Conservation (phyloP, 495 filamentous ascomycete genomes). For the Letharia columbiana region DNA sequence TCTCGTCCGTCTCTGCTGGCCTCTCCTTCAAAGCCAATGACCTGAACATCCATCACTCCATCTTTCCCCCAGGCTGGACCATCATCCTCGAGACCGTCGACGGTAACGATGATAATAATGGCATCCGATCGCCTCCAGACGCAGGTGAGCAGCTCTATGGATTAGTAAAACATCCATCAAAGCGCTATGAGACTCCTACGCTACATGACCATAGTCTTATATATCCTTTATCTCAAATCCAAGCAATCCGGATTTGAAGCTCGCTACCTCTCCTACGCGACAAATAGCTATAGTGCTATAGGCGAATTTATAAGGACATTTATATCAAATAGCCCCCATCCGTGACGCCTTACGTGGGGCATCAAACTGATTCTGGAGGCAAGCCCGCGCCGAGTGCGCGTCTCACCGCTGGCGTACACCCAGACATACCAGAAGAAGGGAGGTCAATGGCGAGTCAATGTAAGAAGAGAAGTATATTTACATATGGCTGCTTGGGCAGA, state of each 20-base stretch:
- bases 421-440: slow-evolving; percentile 54
- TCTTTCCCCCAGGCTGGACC: slow-evolving; percentile 82
- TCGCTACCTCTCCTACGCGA: slow-evolving; percentile 66
- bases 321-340: slow-evolving; percentile 53
- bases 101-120: slow-evolving; percentile 28
- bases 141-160: slow-evolving; percentile 23
- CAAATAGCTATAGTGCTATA: slow-evolving; percentile 95
- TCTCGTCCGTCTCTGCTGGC: too few relatives aligned
- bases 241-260: slow-evolving; percentile 67
- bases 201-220: slow-evolving; percentile 73
- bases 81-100: slow-evolving; percentile 71
- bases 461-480: slow-evolving; percentile 77
- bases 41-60: slow-evolving; percentile 45
- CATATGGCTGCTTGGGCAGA: too few relatives aligned
- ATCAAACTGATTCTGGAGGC: slow-evolving; percentile 16
- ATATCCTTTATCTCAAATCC: slow-evolving; percentile 86
- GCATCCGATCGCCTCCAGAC: slow-evolving; percentile 20
- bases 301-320: slow-evolving; percentile 94
- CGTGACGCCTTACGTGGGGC: background rate
- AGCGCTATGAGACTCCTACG: slow-evolving; percentile 63
- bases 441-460: slow-evolving; percentile 80
- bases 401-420: slow-evolving; percentile 53
- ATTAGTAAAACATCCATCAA: slow-evolving; percentile 34
- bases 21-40: too few relatives aligned
- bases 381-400: slow-evolving; percentile 41